phyloP scores from a whole-genome alignment of 208 protist species.

The Trypanosoma lewisi region DNA sequence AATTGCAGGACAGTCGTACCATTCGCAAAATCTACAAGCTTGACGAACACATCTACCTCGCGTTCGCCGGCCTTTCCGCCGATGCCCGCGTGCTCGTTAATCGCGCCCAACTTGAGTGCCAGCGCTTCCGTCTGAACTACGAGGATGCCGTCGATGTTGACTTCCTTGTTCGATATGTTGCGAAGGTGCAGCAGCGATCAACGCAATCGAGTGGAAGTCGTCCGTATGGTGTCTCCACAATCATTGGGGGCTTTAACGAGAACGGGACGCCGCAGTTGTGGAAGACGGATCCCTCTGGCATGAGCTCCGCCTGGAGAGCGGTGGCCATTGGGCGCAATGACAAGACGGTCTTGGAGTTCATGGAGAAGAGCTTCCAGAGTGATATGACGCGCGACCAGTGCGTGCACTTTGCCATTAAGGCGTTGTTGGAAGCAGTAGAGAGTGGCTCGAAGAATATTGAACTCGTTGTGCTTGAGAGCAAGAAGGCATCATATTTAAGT shows the following conservation, averaged over 20 bases:
- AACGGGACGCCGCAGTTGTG: constrained; percentile 93
- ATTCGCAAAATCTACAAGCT: constrained; percentile 98
- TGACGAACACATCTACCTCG: constrained; percentile 98
- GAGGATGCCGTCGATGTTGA: constrained; percentile 98
- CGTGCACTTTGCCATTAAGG: constrained; percentile 97
- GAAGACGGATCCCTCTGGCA: constrained; percentile 89
- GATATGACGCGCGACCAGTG: constrained; percentile 89
- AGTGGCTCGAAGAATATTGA: constrained; percentile 91
- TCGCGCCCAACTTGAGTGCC: constrained; percentile 98
- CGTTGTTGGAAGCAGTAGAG: constrained; percentile 98
- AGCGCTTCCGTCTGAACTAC: constrained; percentile 98
- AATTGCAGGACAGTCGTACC: constrained; percentile 99
- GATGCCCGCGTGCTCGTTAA: constrained; percentile 99
- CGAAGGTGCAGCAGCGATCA: constrained; percentile 97
- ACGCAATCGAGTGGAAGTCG: constrained; percentile 98
- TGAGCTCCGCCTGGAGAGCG: constrained; percentile 81
- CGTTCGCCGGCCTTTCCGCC: constrained; percentile 98
- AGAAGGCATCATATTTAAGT: constrained; percentile 59
- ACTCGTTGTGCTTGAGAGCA: constrained; percentile 77
- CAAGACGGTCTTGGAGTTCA: constrained; percentile 98
- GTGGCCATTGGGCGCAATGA: constrained; percentile 92
- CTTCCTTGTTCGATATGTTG: constrained; percentile 98
- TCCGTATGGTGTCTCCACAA: constrained; percentile 99
- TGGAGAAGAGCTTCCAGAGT: constrained; percentile 98
- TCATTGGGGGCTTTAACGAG: constrained; percentile 99